phyloP scores from a whole-genome alignment of 148 eudicot genomes.

The Silene conica region DNA sequence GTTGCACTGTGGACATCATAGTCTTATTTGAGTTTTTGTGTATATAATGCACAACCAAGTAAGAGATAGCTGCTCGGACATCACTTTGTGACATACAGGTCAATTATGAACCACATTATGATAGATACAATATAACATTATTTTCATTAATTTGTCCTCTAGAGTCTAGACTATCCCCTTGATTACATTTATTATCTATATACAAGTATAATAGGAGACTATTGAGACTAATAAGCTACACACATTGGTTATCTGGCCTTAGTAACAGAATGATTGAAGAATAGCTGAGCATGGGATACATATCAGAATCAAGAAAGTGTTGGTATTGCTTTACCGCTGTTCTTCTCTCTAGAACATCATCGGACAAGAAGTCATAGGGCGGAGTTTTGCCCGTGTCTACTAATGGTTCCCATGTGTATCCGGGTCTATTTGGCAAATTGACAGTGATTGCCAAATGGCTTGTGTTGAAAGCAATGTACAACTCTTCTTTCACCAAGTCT shows the following conservation, averaged over 20 bases:
- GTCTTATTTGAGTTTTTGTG: no score
- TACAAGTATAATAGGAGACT: conserved; percentile 12
- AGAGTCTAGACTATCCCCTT: conserved; percentile 15
- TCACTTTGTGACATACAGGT: no score
- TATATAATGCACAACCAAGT: no score
- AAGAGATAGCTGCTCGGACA: no score
- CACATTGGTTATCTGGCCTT: conserved; percentile 35
- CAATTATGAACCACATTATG: no score
- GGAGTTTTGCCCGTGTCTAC: conserved; percentile 88
- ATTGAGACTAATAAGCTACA: not conserved
- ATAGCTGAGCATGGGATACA: conserved; percentile 93
- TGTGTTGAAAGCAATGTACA: conserved; percentile 84
- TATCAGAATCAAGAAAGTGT: conserved; percentile 68
- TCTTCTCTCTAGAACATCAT: conserved; percentile 53
- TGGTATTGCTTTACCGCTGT: conserved; percentile 56
- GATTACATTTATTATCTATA: conserved; percentile 9
- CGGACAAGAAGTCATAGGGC: conserved; percentile 71
- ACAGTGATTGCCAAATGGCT: conserved; percentile 68
- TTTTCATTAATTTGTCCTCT: conserved; percentile 1
- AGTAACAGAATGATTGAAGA: conserved; percentile 77
- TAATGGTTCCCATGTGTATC: conserved; percentile 82
- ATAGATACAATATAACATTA: not conserved
- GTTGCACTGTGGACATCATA: no score
- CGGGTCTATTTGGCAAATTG: conserved; percentile 71
- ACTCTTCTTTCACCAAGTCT: conserved; percentile 68